Base-by-base conservation (phyloP, 768 basidiomycete genomes). In the Dioszegia aurantiaca region DNA sequence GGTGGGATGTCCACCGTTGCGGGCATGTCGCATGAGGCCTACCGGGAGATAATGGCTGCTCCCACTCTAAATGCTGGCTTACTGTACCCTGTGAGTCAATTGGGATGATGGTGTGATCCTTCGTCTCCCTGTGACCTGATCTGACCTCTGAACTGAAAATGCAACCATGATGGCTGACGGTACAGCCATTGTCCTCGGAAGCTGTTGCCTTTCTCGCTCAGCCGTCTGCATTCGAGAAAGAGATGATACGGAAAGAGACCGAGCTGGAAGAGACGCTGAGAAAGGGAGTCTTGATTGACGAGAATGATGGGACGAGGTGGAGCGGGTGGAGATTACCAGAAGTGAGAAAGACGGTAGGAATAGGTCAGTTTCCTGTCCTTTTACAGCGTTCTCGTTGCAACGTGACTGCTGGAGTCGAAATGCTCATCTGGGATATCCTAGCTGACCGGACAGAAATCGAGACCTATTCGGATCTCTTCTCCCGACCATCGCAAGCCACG, bases 51-150 rank as follows among this genome's bases (percentile, higher is more conserved):
- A 26, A 60, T 56, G 60, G 55, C 60, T 49, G 61, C 56, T 44
- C 49, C 40, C 55, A 49, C 65, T 53, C 61, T 49, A 31, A 41
- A 46, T 48, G 59, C 55, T 37, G 68, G 70, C 0, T 60, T 59
- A 59, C 26, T 72, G 36, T 69, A 69, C 54, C 70, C 70, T 37
- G 70, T 72, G 45, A 65, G 70, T 62, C 39, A 23, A 37, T 36
- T 11, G n/a, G n/a, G n/a, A n/a, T n/a, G n/a, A n/a, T n/a, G n/a
- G n/a, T n/a, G n/a, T n/a, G n/a, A n/a, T n/a, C n/a, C n/a, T n/a
- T n/a, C n/a, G n/a, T n/a, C n/a, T n/a, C n/a, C n/a, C n/a, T n/a
- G n/a, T n/a, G n/a, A n/a, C n/a, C n/a, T n/a, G n/a, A n/a, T n/a
- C n/a, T n/a, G n/a, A n/a, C n/a, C n/a, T n/a, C n/a, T 33, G 1